Evolutionary conservation across 2,329 filamentous ascomycete species (phyloP), one percentile per base, ranked within the genome.

Genomic region (Penicillium carneum): DNA sequence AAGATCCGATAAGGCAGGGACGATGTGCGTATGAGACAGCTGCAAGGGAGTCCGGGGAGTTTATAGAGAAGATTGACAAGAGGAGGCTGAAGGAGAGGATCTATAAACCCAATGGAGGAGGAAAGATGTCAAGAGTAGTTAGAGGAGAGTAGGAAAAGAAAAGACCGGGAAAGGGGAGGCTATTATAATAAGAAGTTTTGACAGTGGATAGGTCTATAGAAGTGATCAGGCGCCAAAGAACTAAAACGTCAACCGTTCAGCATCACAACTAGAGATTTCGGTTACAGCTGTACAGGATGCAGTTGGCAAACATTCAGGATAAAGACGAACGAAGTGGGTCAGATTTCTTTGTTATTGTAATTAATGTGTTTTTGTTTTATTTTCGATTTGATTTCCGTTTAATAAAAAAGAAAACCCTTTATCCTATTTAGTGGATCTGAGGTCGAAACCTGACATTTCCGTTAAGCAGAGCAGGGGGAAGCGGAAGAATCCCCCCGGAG

Each of bases 261-360:
- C 63, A 72, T 72, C 63, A 63, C 63, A 59, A 59, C 47, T 64
- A 45, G 50, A 63, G 67, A 72, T 74, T 74, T 71, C 66, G 72
- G 72, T 74, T 71, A 72, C 74, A 74, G 72, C 73, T 75, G 74
- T 73, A 74, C 69, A 73, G 70, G 69, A 73, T 72, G 70, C 71
- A 72, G 69, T 72, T 65, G 64, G 68, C 73, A 76, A 76, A 74
- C 72, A 75, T 67, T 69, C 63, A 73, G 72, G 68, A 69, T 71
- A 72, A 67, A 69, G 65, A 66, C 58, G 63, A 60, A 63, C 57
- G 62, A 65, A 64, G 71, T 72, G 72, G 70, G 65, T 65, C 60
- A 26, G 47, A 51, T 34, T 64, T 62, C 52, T 63, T 61, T 61
- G 41, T 58, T 58, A 20, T 60, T 59, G 33, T 47, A 47, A 46